A percentile compares a stretch with the other conserved stretches of the same genome.
phyloP scores from a whole-genome alignment of 2,329 filamentous ascomycete genomes.

The Talaromyces piceae region DNA sequence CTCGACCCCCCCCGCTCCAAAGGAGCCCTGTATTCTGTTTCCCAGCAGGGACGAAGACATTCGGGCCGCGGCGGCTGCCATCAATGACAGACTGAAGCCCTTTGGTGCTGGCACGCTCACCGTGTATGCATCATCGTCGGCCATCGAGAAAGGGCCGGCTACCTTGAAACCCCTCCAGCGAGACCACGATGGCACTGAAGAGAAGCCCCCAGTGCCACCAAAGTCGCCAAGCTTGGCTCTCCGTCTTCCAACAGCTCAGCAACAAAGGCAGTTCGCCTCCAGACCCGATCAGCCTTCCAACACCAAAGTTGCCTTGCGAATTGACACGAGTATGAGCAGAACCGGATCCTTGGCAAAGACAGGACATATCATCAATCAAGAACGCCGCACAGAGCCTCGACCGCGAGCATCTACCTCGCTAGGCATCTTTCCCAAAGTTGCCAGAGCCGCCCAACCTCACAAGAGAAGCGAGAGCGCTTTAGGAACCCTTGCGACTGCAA shows the following conservation, averaged over 20 bases:
- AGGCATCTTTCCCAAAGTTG: slow-evolving; percentile 5
- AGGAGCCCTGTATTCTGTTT: slow-evolving; percentile 10
- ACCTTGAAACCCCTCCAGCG: neutral
- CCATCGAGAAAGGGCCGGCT: no score
- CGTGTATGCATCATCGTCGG: neutral
- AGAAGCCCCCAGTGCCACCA: slow-evolving; percentile 19
- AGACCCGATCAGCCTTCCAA: slow-evolving; percentile 1
- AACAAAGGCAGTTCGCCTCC: neutral
- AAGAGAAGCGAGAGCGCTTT: slow-evolving; percentile 10
- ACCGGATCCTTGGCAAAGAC: neutral
- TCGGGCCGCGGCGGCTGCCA: neutral
- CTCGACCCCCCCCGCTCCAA: slow-evolving; percentile 9
- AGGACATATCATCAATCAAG: neutral
- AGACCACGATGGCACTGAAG: slow-evolving; percentile 1
- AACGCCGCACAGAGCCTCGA: neutral
- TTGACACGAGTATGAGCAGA: neutral
- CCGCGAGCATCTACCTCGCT: slow-evolving; percentile 7
- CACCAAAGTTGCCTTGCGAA: neutral
- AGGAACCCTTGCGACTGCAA: neutral
- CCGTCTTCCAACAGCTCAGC: slow-evolving; percentile 9
- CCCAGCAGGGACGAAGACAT: slow-evolving; percentile 2
- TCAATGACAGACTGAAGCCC: neutral
- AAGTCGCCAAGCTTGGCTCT: slow-evolving; percentile 19
- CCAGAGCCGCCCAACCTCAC: slow-evolving; percentile 3
- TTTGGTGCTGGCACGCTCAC: neutral